phyloP scores from a whole-genome alignment of 106 monocot species.

The Allium sativum region DNA sequence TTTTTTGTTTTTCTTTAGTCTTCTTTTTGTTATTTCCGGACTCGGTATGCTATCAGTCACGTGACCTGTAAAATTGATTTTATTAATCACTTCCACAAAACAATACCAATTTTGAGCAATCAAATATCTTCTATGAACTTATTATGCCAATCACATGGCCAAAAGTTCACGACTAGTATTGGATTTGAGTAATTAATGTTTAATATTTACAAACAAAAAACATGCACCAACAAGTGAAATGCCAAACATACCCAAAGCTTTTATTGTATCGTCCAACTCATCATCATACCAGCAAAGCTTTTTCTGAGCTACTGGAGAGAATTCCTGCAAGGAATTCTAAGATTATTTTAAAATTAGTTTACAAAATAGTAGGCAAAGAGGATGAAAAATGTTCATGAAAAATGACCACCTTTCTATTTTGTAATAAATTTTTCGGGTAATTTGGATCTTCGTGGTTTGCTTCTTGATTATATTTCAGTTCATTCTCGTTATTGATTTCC shows the following conservation, averaged over 20 bases:
- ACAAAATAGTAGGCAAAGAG: not conserved
- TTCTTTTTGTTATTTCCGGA: conserved; percentile 20
- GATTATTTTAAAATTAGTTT: not conserved
- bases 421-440: not conserved
- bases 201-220: too few relatives aligned
- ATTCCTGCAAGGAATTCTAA: not conserved
- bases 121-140: too few relatives aligned
- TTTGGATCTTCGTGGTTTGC: not conserved
- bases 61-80: not conserved
- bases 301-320: conserved; percentile 71
- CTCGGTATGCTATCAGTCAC: not conserved
- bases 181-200: too few relatives aligned
- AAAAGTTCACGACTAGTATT: too few relatives aligned
- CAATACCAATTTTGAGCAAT: too few relatives aligned
- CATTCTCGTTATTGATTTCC: not conserved
- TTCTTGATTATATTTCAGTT: not conserved
- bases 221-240: too few relatives aligned
- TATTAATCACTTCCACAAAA: too few relatives aligned
- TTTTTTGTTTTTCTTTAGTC: conserved; percentile 14
- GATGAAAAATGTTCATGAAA: not conserved
- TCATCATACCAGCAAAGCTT: conserved; percentile 41
- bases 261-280: conserved; percentile 23
- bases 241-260: conserved; percentile 29
- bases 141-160: too few relatives aligned
- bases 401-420: not conserved